Evolutionary conservation across 768 basidiomycete species (phyloP).

Genomic region (Tulasnella sp.): DNA sequence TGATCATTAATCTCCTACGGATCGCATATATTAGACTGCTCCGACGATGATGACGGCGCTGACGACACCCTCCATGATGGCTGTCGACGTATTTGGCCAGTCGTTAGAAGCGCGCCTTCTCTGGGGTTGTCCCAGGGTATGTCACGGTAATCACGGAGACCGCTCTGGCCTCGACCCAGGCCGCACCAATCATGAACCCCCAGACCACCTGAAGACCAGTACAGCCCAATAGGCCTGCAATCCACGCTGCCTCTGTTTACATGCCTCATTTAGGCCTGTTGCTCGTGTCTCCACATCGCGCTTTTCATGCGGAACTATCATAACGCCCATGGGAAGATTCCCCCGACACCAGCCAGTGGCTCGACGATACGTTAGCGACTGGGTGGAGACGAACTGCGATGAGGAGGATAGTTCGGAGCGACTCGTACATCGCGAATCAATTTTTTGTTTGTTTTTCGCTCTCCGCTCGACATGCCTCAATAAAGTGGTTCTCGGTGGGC

Average conservation of each 20-base stretch:
- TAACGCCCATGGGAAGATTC: constrained; percentile 11
- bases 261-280: constrained; percentile 8
- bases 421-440: neutral
- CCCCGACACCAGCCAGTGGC: neutral
- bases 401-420: constrained; percentile 2
- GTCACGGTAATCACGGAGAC: constrained; percentile 5
- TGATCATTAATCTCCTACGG: neutral
- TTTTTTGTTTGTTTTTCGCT: neutral
- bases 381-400: constrained; percentile 9
- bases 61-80: constrained; percentile 5
- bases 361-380: constrained; percentile 1
- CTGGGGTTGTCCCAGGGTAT: neutral
- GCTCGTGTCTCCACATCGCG: neutral
- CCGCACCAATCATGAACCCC: constrained; percentile 10
- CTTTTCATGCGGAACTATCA: constrained; percentile 10
- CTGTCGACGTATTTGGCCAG: neutral
- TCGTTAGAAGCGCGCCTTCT: neutral
- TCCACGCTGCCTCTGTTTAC: constrained; percentile 6
- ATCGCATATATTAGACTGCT: constrained; percentile 4
- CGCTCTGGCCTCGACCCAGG: constrained; percentile 10
- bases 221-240: constrained; percentile 7
- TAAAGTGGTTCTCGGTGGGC: neutral
- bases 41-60: neutral
- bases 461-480: constrained; percentile 10
- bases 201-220: neutral